phyloP scores from a whole-genome alignment of 148 eudicot genomes.

The Camellia granthamiana region DNA sequence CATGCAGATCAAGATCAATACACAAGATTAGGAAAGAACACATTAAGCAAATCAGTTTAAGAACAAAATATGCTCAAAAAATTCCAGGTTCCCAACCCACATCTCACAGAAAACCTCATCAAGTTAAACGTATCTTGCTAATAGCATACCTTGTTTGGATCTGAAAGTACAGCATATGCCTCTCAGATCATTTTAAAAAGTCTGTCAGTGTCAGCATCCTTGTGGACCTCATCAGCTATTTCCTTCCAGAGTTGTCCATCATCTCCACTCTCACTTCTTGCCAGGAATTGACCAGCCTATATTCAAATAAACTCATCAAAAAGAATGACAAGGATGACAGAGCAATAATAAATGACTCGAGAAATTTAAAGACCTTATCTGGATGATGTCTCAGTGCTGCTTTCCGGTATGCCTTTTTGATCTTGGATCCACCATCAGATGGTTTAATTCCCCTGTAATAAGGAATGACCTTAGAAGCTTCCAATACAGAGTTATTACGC shows the following conservation, averaged over 20 bases:
- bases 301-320: constrained; percentile 2
- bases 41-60: not conserved
- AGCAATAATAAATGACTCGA: constrained; percentile 9
- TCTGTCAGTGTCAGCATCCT: constrained; percentile 79
- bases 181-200: constrained; percentile 90
- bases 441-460: constrained; percentile 60
- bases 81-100: not conserved
- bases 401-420: constrained; percentile 90
- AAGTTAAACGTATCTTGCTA: not conserved
- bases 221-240: constrained; percentile 59
- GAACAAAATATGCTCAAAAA: not conserved
- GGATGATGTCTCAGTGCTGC: constrained; percentile 98
- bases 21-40: not conserved
- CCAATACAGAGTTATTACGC: not conserved
- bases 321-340: not conserved
- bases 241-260: constrained; percentile 78
- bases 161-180: constrained; percentile 93
- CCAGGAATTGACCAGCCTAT: constrained; percentile 76
- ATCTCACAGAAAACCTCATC: not conserved
- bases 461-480: not conserved
- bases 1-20: not conserved
- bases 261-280: constrained; percentile 67
- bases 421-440: constrained; percentile 68
- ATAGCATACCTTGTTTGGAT: constrained; percentile 61
- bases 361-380: constrained; percentile 65